Conservation (phyloP, 176 grass and related monocot genomes). For the Olyra latifolia region DNA sequence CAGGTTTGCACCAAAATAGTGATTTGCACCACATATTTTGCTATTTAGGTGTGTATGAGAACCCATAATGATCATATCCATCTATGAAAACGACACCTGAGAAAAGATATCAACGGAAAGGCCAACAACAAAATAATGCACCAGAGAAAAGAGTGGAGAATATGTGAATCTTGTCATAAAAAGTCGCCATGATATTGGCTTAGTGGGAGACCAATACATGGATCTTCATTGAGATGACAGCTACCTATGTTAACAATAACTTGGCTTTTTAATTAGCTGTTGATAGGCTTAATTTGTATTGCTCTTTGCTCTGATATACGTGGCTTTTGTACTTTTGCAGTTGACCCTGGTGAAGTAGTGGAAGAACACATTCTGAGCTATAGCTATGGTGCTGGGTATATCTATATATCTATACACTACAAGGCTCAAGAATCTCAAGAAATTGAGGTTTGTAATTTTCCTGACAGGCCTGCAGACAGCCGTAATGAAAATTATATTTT, state of each 20-base stretch:
- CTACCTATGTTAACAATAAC: constrained; percentile 29
- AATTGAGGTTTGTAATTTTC: no score
- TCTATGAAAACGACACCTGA: constrained; percentile 41
- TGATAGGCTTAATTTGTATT: constrained; percentile 17
- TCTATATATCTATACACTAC: neutral
- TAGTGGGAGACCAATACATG: constrained; percentile 49
- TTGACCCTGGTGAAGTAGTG: constrained; percentile 40
- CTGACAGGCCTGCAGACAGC: no score
- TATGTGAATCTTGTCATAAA: constrained; percentile 41
- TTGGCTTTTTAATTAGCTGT: constrained; percentile 16
- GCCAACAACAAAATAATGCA: constrained; percentile 22
- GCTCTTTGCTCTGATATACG: constrained; percentile 9
- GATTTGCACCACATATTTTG: no score
- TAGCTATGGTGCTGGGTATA: neutral
- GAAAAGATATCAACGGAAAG: constrained; percentile 30
- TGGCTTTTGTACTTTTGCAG: neutral
- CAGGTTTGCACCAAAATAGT: no score
- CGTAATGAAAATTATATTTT: no score
- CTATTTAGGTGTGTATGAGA: constrained; percentile 7
- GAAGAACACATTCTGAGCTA: constrained; percentile 36
- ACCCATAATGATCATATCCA: constrained; percentile 26
- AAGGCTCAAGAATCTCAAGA: no score
- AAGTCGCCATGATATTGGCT: constrained; percentile 26
- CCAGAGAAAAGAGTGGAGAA: constrained; percentile 30
- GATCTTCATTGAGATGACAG: constrained; percentile 48